Percentiles rank a stretch among this genome's conserved stretches.
Conservation (phyloP, 805 yeast genomes). For the Nakazawaea sp. region DNA sequence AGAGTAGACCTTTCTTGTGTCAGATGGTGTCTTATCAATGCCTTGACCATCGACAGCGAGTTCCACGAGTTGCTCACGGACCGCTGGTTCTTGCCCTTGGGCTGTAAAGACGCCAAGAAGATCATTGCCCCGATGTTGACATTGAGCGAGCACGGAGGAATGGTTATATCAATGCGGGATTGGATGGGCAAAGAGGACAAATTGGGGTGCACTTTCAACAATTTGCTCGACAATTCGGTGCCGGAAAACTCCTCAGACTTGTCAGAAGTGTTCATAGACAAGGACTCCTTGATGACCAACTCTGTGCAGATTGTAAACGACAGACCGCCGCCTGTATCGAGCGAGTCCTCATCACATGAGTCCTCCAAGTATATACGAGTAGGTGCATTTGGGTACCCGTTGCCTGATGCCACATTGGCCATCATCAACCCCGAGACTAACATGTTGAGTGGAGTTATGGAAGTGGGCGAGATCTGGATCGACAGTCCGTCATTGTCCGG, state of each 20-base stretch:
- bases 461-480: slow-evolving; percentile 97
- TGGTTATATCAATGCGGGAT: slow-evolving; percentile 86
- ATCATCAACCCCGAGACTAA: slow-evolving; percentile 91
- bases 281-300: slow-evolving; percentile 65
- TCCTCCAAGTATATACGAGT: slow-evolving; percentile 54
- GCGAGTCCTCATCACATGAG: slow-evolving; percentile 24
- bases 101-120: slow-evolving; percentile 67
- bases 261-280: slow-evolving; percentile 66
- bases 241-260: slow-evolving; percentile 31
- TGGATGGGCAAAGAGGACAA: slow-evolving; percentile 74
- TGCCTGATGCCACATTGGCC: slow-evolving; percentile 91
- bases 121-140: slow-evolving; percentile 87
- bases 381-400: slow-evolving; percentile 89
- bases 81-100: slow-evolving; percentile 86
- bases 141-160: slow-evolving; percentile 91
- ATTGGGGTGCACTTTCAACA: slow-evolving; percentile 41
- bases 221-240: slow-evolving; percentile 22
- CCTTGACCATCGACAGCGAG: slow-evolving; percentile 87
- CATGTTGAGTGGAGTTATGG: slow-evolving; percentile 62
- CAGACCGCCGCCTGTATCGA: slow-evolving; percentile 42
- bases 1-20: slow-evolving; percentile 74
- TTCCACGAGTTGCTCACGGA: slow-evolving; percentile 84
- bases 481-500: slow-evolving; percentile 89
- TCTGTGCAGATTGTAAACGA: slow-evolving; percentile 60
- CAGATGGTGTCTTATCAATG: slow-evolving; percentile 85